Evolutionary conservation across 495 filamentous ascomycete species (phyloP), one percentile per base, ranked within the genome.

Genomic region (Lepraria neglecta): DNA sequence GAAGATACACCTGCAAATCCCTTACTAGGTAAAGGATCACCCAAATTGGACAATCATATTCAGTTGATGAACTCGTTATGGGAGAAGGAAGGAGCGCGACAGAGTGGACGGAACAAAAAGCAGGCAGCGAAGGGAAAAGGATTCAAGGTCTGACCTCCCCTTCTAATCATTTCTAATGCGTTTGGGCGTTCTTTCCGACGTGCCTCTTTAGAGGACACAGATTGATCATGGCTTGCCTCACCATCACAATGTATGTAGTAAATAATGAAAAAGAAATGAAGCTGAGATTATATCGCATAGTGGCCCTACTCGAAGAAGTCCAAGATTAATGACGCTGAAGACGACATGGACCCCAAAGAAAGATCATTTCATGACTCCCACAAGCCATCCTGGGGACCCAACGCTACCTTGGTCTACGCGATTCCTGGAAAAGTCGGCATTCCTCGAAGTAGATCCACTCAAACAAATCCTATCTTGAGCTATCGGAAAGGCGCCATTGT

Each of bases 41-140:
- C 80, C 54, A 81, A 80, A 0, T 90, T 95, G 69, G 76, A 82
- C 6, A 92, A 84, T 24, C 89, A 84, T 66, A 92, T 95, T 69
- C 91, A 95, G 74, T 69, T 96, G 72, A 95, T 95, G 91, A 87
- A 95, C 67, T 95, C 90, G 50, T 70, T 96, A 52, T 95, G 92
- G 71, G 83, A 82, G 55, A 78, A 84, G 65, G 82, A 85, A 65
- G 67, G 73, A 55, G 70, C 72, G 19, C 68, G 69, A 59, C 74
- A 72, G 68, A 71, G 72, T 46, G 63, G 63, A 33, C 55, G 67
- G 68, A 73, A 69, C 24, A 77, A 75, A 61, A 75, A 76, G 67
- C 71, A 75, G 59, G 70, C 69, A 54, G 69, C 67, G 72, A 79
- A 76, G 64, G 78, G 77, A 69, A 82, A 81, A 72, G 83, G 83